phyloP scores from a whole-genome alignment of 2,329 filamentous ascomycete genomes.

The Orbilia brochopaga region DNA sequence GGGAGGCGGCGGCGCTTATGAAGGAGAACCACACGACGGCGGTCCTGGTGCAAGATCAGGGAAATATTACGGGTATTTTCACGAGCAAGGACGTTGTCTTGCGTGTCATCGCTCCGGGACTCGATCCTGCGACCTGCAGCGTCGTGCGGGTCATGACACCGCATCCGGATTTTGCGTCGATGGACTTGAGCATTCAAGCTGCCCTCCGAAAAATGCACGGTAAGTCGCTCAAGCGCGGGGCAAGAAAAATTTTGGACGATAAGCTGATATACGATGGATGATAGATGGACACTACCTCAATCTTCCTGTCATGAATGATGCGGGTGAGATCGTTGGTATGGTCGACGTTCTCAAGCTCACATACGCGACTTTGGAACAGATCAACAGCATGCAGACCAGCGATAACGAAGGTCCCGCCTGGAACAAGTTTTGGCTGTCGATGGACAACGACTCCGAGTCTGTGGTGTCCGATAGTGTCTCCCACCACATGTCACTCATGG shows the following conservation, averaged over 20 bases:
- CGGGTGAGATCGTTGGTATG: slow-evolving; percentile 98
- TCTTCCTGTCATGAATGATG: slow-evolving; percentile 96
- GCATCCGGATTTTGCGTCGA: slow-evolving; percentile 96
- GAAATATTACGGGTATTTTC: slow-evolving; percentile 97
- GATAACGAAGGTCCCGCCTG: slow-evolving; percentile 95
- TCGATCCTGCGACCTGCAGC: slow-evolving; percentile 93
- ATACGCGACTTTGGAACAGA: slow-evolving; percentile 95
- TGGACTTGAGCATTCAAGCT: slow-evolving; percentile 99
- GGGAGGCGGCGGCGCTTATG: slow-evolving; percentile 93
- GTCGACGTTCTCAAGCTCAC: slow-evolving; percentile 98
- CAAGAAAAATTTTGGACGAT: slow-evolving; percentile 22
- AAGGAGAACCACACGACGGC: slow-evolving; percentile 99
- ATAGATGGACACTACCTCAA: slow-evolving; percentile 97
- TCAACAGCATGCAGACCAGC: slow-evolving; percentile 88
- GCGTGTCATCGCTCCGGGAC: slow-evolving; percentile 92
- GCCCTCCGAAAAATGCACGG: slow-evolving; percentile 99
- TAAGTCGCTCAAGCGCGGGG: slow-evolving; percentile 61
- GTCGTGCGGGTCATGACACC: slow-evolving; percentile 99
- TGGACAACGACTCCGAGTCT: slow-evolving; percentile 93
- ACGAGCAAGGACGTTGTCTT: slow-evolving; percentile 99
- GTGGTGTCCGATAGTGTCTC: slow-evolving; percentile 81
- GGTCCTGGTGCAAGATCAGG: slow-evolving; percentile 93
- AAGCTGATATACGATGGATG: slow-evolving; percentile 32
- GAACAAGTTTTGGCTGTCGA: slow-evolving; percentile 99
- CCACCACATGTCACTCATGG: slow-evolving; percentile 59